Conservation (phyloP, 2,329 filamentous ascomycete species). For the Torrubiellomyces zombiae region DNA sequence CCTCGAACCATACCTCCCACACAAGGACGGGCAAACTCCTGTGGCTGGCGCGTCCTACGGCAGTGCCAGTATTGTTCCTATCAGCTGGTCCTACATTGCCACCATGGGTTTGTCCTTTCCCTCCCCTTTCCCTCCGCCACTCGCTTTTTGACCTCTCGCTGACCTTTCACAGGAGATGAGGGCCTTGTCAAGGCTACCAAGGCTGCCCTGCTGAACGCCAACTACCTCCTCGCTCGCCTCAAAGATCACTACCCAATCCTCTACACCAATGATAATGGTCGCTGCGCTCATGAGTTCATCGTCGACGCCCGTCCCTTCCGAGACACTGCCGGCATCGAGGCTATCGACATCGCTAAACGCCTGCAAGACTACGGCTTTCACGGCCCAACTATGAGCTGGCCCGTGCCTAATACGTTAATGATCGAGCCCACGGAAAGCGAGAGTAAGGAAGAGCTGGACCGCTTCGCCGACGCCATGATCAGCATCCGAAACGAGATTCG, state of each 20-base stretch:
- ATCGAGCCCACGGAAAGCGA: slow-evolving; percentile 95
- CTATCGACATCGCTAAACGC: slow-evolving; percentile 89
- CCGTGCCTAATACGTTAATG: slow-evolving; percentile 89
- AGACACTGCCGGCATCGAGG: slow-evolving; percentile 68
- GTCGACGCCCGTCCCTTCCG: slow-evolving; percentile 77
- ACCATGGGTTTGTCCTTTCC: slow-evolving; percentile 53
- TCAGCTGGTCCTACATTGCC: slow-evolving; percentile 89
- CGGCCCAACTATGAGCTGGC: slow-evolving; percentile 93
- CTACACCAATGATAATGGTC: slow-evolving; percentile 79
- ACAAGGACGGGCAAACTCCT: slow-evolving; percentile 27
- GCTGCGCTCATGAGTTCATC: slow-evolving; percentile 96
- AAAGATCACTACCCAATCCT: slow-evolving; percentile 76
- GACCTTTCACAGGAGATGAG: slow-evolving; percentile 16
- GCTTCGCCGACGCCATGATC: slow-evolving; percentile 82
- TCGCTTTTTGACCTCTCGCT: neutral
- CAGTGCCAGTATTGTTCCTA: slow-evolving; percentile 80
- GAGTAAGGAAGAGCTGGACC: slow-evolving; percentile 79
- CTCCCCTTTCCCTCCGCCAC: neutral
- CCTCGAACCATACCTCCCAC: slow-evolving; percentile 50
- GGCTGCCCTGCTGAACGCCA: slow-evolving; percentile 86
- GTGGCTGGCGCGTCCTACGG: slow-evolving; percentile 75
- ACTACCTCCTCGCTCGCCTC: slow-evolving; percentile 84
- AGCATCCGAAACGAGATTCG: slow-evolving; percentile 73
- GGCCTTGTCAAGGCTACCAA: slow-evolving; percentile 82
- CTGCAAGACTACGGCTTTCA: slow-evolving; percentile 97